Conservation (phyloP, 495 filamentous ascomycete species). For the Margaritispora aquatica region DNA sequence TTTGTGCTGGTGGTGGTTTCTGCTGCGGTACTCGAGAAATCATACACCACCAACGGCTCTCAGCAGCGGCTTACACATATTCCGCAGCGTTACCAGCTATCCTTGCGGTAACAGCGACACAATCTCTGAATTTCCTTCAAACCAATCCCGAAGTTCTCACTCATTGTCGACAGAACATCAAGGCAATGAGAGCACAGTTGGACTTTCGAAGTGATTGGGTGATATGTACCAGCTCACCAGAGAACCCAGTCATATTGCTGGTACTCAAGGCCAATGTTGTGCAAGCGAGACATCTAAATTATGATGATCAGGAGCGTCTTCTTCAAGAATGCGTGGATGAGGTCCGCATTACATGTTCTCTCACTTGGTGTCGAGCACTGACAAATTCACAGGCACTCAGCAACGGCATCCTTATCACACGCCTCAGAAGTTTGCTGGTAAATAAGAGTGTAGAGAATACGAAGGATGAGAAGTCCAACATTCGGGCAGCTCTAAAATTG, state of each 20-base stretch:
- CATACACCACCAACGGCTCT: conserved; percentile 90
- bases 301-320: conserved; percentile 74
- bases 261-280: conserved; percentile 78
- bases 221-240: conserved; percentile 66
- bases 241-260: conserved; percentile 82
- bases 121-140: conserved; percentile 76
- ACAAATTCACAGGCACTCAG: conserved; percentile 49
- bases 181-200: conserved; percentile 73
- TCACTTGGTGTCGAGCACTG: not conserved
- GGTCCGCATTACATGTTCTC: conserved; percentile 41
- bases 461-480: conserved; percentile 51
- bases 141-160: conserved; percentile 69
- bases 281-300: conserved; percentile 52
- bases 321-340: conserved; percentile 90
- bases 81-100: conserved; percentile 91
- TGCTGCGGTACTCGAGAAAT: conserved; percentile 85
- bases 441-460: conserved; percentile 44
- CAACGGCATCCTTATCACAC: conserved; percentile 81
- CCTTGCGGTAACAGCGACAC: conserved; percentile 83
- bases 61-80: conserved; percentile 83
- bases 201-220: conserved; percentile 85
- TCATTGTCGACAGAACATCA: conserved; percentile 72
- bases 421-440: conserved; percentile 68
- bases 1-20: conserved; percentile 91
- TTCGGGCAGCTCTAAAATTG: conserved; percentile 77